These are phyloP conservation scores for Rubus parviflorus DNA, from an alignment of 306 rosid species.

Conservation along the genomic window DNA sequence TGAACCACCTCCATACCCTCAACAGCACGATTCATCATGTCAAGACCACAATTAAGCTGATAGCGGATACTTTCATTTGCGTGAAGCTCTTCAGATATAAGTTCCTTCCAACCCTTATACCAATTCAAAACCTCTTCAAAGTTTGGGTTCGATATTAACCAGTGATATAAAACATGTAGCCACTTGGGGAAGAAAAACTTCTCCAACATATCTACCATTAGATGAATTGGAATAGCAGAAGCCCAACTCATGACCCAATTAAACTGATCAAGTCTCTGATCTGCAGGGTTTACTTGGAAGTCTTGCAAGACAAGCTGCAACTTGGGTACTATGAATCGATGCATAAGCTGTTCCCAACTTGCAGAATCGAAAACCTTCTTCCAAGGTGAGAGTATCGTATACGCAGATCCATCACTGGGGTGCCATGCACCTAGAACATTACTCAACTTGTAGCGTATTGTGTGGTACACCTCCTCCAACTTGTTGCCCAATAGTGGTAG, in stretches of 20 bases:
- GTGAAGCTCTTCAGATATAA: constrained; percentile 72
- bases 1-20: constrained; percentile 88
- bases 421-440: constrained; percentile 93
- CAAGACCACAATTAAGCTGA: constrained; percentile 80
- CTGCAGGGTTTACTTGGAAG: constrained; percentile 85
- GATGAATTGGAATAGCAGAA: constrained; percentile 70
- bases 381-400: constrained; percentile 87
- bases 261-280: constrained; percentile 82
- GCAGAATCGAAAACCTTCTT: constrained; percentile 72
- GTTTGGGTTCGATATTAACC: constrained; percentile 81
- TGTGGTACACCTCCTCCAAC: constrained; percentile 73
- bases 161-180: constrained; percentile 81
- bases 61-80: constrained; percentile 70
- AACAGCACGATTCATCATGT: constrained; percentile 87
- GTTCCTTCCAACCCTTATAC: constrained; percentile 90
- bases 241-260: constrained; percentile 91
- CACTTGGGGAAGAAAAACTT: constrained; percentile 77
- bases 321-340: constrained; percentile 80
- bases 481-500: constrained; percentile 75
- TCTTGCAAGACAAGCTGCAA: constrained; percentile 82
- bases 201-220: constrained; percentile 89
- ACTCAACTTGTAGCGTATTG: constrained; percentile 77
- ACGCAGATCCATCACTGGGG: constrained; percentile 83
- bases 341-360: constrained; percentile 94
- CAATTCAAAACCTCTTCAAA: constrained; percentile 85